Evolutionary conservation across 257 asterid species (phyloP).

Genomic region (Striga asiatica): DNA sequence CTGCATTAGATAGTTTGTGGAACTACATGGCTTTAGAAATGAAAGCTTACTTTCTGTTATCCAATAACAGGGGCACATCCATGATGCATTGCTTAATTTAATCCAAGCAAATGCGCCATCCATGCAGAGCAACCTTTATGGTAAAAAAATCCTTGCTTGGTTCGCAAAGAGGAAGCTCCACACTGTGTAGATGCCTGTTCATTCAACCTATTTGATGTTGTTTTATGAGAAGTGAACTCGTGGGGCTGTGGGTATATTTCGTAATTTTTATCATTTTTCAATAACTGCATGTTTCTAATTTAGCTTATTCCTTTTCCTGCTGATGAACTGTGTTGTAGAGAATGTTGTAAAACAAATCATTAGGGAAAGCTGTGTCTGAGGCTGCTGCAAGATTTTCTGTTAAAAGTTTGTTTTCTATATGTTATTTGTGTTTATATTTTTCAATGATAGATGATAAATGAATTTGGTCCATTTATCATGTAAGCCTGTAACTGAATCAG

Average conservation of each 20-base stretch:
- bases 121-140: constrained; percentile 53
- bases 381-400: neutral
- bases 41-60: neutral
- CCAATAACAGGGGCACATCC: constrained; percentile 30
- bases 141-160: constrained; percentile 52
- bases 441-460: too few species aligned
- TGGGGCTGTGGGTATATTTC: neutral
- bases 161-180: constrained; percentile 27
- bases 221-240: neutral
- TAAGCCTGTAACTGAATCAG: too few species aligned
- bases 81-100: constrained; percentile 17
- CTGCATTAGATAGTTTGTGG: neutral
- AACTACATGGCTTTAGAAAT: neutral
- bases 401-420: neutral
- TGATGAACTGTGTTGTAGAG: constrained; percentile 9
- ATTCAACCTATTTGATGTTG: neutral
- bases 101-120: constrained; percentile 26
- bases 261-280: neutral
- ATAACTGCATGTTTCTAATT: constrained; percentile 4
- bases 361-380: constrained; percentile 15
- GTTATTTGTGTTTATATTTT: neutral
- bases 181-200: constrained; percentile 12
- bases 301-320: neutral
- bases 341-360: constrained; percentile 21
- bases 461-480: too few species aligned